Base-by-base conservation (phyloP, 2,329 filamentous ascomycete species). In the Diaporthe ampelina region DNA sequence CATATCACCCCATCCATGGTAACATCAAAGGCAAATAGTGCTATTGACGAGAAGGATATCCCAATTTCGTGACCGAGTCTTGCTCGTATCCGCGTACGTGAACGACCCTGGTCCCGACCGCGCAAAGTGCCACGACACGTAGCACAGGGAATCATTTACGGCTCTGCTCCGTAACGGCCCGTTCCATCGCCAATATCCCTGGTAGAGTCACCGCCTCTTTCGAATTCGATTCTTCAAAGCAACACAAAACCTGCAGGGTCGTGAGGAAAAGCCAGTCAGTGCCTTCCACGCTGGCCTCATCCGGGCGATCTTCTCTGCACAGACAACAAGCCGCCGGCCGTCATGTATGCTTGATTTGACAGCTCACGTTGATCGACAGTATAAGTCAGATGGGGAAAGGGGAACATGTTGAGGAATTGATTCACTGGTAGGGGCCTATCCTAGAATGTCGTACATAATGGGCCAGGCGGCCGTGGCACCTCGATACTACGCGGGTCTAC, bases 211-310 rank as follows among this genome's bases (percentile, higher is more conserved):
- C 63, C 63, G 63, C 43, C 43, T 50, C 63, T 59, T 52, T 45
- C n/a, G 17, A 24, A 19, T 19, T 13, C 19, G 3, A 19, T 50
- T 24, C 7, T 26, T 19, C 15, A n/a, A 35, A 61, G 57, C 57
- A 54, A 59, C 35, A 74, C 67, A 50, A 50, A 26, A 50, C 40
- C 37, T 71, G 67, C 67, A 61, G n/a, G 72, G 26, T 71, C 72
- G 29, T 65, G 37, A 58, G 57, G 37, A 40, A 8, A 26, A 21
- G 3, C 67, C 54, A 70, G 19, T 65, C 15, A 65, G 5, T 37
- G 29, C 24, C 45, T 19, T 52, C 26, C 45, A 48, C 29, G 43
- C 59, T 29, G 17, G 37, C 70, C 56, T 21, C 48, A 35, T 67
- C 26, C 26, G 24, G 61, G 19, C 7, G 29, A 37, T 54, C n/a